Evolutionary conservation across 1,139 yeast species (phyloP).

Genomic region (Maudiozyma humilis): DNA sequence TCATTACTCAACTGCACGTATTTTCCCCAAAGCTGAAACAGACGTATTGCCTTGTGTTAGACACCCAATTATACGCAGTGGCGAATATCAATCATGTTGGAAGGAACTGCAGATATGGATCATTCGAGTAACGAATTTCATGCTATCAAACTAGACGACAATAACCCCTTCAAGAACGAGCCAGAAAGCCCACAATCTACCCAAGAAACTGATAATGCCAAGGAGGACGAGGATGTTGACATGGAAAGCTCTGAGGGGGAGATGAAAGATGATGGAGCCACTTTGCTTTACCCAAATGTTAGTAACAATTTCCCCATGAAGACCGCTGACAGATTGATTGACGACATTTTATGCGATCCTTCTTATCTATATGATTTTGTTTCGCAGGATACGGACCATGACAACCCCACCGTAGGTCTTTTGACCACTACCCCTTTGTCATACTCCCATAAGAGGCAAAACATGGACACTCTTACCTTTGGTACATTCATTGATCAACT

Average conservation of each 20-base stretch:
- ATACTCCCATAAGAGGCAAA: constrained; percentile 27
- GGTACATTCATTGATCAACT: constrained; percentile 28
- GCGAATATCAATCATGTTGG: neutral
- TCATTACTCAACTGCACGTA: no score
- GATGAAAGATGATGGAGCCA: constrained; percentile 22
- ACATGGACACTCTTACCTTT: constrained; percentile 19
- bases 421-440: constrained; percentile 24
- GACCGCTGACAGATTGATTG: constrained; percentile 57
- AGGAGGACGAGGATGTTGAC: neutral
- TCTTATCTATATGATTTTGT: constrained; percentile 12
- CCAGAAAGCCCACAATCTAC: neutral
- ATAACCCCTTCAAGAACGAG: neutral
- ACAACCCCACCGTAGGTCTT: constrained; percentile 17
- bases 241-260: neutral
- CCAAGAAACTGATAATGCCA: no score
- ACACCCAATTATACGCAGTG: no score
- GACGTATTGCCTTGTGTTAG: no score
- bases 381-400: constrained; percentile 5
- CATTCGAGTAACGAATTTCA: neutral
- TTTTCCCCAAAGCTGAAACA: no score
- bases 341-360: constrained; percentile 43
- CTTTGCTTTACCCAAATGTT: constrained; percentile 30
- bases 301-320: constrained; percentile 36
- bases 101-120: neutral
- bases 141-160: neutral